phyloP scores from a whole-genome alignment of 495 filamentous ascomycete species.

The Tuber umbilicatum region DNA sequence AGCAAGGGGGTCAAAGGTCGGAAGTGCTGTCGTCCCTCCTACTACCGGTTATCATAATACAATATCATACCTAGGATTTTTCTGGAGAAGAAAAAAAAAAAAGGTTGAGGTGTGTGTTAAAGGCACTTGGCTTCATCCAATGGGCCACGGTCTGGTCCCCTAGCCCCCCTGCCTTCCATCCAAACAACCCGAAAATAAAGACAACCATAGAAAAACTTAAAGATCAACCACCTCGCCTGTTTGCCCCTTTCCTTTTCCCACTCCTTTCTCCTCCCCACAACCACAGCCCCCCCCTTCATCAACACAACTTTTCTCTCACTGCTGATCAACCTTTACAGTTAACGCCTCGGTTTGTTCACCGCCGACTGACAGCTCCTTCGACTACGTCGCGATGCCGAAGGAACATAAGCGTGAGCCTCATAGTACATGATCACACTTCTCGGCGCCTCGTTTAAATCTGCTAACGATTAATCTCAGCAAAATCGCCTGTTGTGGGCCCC shows the following conservation, averaged over 20 bases:
- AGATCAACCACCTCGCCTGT: slow-evolving; percentile 22
- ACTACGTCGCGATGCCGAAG: slow-evolving; percentile 31
- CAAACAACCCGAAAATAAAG: slow-evolving; percentile 1
- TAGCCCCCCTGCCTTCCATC: not conserved
- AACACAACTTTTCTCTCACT: slow-evolving; percentile 11
- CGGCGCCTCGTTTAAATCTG: slow-evolving; percentile 9
- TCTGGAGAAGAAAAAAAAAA: not conserved
- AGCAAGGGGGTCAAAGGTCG: not conserved
- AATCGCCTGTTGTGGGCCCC: slow-evolving; percentile 46
- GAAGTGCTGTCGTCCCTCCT: not conserved
- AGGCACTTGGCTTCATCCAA: not conserved
- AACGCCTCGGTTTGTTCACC: not conserved
- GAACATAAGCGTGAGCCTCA: slow-evolving; percentile 38
- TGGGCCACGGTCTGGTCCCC: not conserved
- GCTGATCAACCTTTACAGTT: slow-evolving; percentile 5
- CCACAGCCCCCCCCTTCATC: slow-evolving; percentile 13
- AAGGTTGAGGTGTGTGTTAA: not conserved
- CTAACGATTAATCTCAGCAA: slow-evolving; percentile 28
- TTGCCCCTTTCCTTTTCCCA: slow-evolving; percentile 17
- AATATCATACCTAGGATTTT: not conserved
- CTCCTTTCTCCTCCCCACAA: slow-evolving; percentile 19
- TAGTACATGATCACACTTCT: slow-evolving; percentile 2
- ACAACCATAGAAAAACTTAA: slow-evolving; percentile 14
- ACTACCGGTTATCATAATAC: no score
- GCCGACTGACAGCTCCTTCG: not conserved